Evolutionary conservation across 148 eudicot species (phyloP).

Genomic region (Rhododendron kiyosumense): DNA sequence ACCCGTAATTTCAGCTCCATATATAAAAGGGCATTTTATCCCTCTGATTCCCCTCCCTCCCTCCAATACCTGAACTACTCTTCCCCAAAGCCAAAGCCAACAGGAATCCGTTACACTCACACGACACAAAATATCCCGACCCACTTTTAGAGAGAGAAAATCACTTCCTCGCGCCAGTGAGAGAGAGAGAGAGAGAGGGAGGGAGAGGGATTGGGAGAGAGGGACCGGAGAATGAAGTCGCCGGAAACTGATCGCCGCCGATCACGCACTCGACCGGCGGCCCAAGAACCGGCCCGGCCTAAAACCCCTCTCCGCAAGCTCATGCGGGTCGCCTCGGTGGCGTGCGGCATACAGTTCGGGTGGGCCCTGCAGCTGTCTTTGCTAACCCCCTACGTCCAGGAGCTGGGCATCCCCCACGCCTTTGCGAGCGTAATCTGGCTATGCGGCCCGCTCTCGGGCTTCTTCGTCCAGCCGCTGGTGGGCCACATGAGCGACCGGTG

Average conservation of each 20-base stretch:
- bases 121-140: not conserved
- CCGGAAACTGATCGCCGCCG: slow-evolving; percentile 16
- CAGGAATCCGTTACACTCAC: not conserved
- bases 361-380: slow-evolving; percentile 93
- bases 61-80: not conserved
- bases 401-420: slow-evolving; percentile 93
- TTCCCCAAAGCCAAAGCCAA: not conserved
- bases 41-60: not conserved
- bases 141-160: not conserved
- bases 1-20: not conserved
- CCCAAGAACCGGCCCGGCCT: slow-evolving; percentile 7
- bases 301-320: slow-evolving; percentile 44
- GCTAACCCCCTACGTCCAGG: slow-evolving; percentile 84
- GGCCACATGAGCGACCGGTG: slow-evolving; percentile 80
- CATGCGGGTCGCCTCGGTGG: slow-evolving; percentile 67
- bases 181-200: not conserved
- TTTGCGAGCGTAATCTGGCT: slow-evolving; percentile 90
- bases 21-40: not conserved
- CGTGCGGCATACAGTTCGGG: slow-evolving; percentile 94
- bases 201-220: not conserved
- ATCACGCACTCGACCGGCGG: slow-evolving; percentile 1
- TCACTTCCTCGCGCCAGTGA: not conserved
- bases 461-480: slow-evolving; percentile 81
- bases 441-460: slow-evolving; percentile 88
- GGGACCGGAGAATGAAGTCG: not conserved